These are phyloP conservation scores for Ciborinia camelliae DNA, from an alignment of 2,329 filamentous ascomycete species.

Conservation along the genomic window DNA sequence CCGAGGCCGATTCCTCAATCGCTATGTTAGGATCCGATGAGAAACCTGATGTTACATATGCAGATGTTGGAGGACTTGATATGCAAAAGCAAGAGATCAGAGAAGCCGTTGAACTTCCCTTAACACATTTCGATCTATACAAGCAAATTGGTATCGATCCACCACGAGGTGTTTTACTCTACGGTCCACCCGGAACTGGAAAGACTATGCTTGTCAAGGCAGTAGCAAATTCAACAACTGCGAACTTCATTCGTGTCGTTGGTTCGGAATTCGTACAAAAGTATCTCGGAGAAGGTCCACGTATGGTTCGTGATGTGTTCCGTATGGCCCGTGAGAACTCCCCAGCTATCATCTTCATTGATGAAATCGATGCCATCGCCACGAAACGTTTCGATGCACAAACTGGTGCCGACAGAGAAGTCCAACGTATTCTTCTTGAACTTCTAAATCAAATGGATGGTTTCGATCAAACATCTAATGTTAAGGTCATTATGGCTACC, in stretches of 20 bases:
- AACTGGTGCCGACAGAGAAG: slow-evolving; percentile 95
- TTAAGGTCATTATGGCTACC: slow-evolving; percentile 99
- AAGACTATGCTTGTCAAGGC: slow-evolving; percentile 99
- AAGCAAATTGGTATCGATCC: slow-evolving; percentile 99
- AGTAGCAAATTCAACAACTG: slow-evolving; percentile 95
- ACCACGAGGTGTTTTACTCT: slow-evolving; percentile 90
- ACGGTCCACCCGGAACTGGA: slow-evolving; percentile 91
- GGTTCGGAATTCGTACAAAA: slow-evolving; percentile 99
- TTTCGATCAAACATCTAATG: slow-evolving; percentile 97
- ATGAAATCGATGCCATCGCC: slow-evolving; percentile 97
- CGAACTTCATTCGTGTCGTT: slow-evolving; percentile 96
- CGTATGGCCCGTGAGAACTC: slow-evolving; percentile 98
- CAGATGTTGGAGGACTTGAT: slow-evolving; percentile 93
- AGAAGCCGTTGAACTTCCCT: slow-evolving; percentile 92
- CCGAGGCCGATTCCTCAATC: slow-evolving; percentile 96
- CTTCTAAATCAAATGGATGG: slow-evolving; percentile 99
- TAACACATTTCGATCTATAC: slow-evolving; percentile 98
- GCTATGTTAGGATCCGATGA: slow-evolving; percentile 96
- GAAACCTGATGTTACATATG: slow-evolving; percentile 97
- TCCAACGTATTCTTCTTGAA: slow-evolving; percentile 96
- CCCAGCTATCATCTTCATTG: slow-evolving; percentile 98
- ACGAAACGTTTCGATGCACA: slow-evolving; percentile 99
- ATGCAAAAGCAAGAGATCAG: slow-evolving; percentile 99
- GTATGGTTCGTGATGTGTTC: slow-evolving; percentile 99
- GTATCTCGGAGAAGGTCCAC: slow-evolving; percentile 93